Evolutionary conservation across 108 stramenopile species (phyloP).

Genomic region (Mediolabrus comicus): DNA sequence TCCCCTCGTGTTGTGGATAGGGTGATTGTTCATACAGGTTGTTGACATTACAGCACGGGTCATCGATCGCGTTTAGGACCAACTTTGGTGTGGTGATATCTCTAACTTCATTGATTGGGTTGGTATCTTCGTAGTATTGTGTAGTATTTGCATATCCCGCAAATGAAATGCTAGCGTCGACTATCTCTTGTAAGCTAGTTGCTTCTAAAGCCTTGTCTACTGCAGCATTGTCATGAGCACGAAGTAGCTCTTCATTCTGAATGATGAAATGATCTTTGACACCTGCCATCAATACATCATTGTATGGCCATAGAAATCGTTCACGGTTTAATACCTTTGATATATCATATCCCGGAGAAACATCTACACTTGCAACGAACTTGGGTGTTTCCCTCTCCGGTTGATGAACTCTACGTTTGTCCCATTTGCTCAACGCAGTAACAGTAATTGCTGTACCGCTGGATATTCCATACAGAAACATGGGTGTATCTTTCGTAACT

Average conservation of each 20-base stretch:
- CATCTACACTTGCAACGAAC: constrained; percentile 40
- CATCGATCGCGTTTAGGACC: no score
- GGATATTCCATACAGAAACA: constrained; percentile 56
- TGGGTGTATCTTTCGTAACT: constrained; percentile 34
- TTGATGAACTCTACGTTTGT: constrained; percentile 24
- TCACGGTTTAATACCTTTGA: constrained; percentile 33
- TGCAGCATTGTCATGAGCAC: constrained; percentile 22
- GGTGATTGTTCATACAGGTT: constrained; percentile 47
- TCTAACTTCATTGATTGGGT: constrained; percentile 48
- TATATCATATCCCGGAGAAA: constrained; percentile 55
- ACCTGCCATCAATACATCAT: constrained; percentile 32
- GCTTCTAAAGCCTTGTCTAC: constrained; percentile 34
- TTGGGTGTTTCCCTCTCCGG: constrained; percentile 29
- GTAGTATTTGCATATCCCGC: constrained; percentile 45
- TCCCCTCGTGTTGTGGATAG: constrained; percentile 35
- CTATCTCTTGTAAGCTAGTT: constrained; percentile 44
- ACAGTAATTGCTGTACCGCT: constrained; percentile 46
- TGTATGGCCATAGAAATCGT: constrained; percentile 50
- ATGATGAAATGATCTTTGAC: constrained; percentile 52
- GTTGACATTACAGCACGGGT: no score
- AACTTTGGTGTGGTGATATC: no score
- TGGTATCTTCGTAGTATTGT: constrained; percentile 41
- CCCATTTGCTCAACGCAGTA: constrained; percentile 42
- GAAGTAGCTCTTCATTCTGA: constrained; percentile 46
- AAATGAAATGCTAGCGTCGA: constrained; percentile 43